Conservation (phyloP, 352 stramenopile species). For the Blastocystis sp. region DNA sequence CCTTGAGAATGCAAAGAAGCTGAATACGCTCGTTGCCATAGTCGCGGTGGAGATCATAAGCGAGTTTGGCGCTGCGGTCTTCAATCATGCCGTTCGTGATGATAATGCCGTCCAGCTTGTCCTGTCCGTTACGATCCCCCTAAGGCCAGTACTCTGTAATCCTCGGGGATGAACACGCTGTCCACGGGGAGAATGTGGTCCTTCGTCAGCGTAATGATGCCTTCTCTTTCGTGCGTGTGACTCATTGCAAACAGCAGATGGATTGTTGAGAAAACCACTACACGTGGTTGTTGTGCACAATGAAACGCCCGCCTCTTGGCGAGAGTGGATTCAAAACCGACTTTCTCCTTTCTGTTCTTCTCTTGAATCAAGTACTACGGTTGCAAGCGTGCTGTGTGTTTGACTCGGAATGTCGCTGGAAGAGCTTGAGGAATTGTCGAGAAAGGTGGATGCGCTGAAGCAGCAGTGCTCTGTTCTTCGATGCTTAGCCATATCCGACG, state of each 20-base stretch:
- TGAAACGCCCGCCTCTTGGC: no score
- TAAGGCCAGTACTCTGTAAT: slow-evolving; percentile 9
- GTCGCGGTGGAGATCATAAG: slow-evolving; percentile 83
- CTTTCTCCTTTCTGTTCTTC: neutral
- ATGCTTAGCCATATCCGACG: neutral
- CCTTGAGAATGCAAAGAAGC: slow-evolving; percentile 86
- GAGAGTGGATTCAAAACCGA: neutral
- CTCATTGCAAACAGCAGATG: slow-evolving; percentile 11
- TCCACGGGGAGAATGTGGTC: slow-evolving; percentile 35
- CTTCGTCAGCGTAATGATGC: slow-evolving; percentile 20
- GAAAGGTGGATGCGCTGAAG: neutral
- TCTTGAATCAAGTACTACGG: neutral
- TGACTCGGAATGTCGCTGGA: neutral
- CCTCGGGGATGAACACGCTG: slow-evolving; percentile 19
- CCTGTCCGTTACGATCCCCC: neutral
- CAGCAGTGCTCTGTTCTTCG: neutral
- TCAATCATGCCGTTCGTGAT: slow-evolving; percentile 79
- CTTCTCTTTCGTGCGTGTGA: slow-evolving; percentile 32
- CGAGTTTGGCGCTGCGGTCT: slow-evolving; percentile 86
- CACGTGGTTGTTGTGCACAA: no score
- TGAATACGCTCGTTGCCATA: slow-evolving; percentile 85
- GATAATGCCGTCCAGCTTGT: slow-evolving; percentile 64
- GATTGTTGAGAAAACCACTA: no score
- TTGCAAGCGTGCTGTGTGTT: no score
- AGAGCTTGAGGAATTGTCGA: neutral